Evolutionary conservation across 2,329 filamentous ascomycete genomes (phyloP).

Genomic region (Chrysoporthe deuterocubensis): DNA sequence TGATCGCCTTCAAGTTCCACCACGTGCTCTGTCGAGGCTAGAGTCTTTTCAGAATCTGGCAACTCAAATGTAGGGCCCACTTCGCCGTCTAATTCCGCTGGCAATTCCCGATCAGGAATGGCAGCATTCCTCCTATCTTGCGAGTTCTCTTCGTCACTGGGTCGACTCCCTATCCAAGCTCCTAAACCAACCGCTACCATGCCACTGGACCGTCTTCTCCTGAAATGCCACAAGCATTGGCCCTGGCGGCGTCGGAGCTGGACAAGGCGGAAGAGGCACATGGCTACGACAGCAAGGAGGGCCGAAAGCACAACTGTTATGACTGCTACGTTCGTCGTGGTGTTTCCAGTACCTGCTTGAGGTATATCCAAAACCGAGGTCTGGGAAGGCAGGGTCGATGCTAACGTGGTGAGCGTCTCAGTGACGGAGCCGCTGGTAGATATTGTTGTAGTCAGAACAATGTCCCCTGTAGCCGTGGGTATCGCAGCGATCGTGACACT

Average conservation of each 20-base stretch:
- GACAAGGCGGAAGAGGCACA: conserved; percentile 11
- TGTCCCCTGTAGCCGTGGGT: no score
- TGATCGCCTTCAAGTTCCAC: conserved; percentile 19
- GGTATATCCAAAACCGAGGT: not conserved
- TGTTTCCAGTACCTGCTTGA: not conserved
- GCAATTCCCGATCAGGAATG: not conserved
- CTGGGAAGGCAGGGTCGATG: not conserved
- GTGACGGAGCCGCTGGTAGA: not conserved
- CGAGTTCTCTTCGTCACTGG: conserved; percentile 4
- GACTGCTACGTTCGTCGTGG: not conserved
- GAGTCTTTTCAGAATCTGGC: not conserved
- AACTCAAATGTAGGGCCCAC: not conserved
- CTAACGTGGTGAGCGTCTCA: not conserved
- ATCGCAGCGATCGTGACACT: not conserved
- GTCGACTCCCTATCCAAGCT: conserved; percentile 16
- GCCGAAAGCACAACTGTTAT: conserved; percentile 14
- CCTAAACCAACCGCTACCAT: conserved; percentile 12
- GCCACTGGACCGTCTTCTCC: not conserved
- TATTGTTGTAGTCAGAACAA: not conserved
- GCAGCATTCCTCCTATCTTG: not conserved
- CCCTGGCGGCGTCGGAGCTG: not conserved
- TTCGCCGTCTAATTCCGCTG: not conserved
- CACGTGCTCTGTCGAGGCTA: not conserved
- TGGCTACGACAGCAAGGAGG: conserved; percentile 8
- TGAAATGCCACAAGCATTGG: not conserved